Evolutionary conservation across 2,329 filamentous ascomycete species (phyloP), one percentile per base, ranked within the genome.

Genomic region (Penicillium fuscoglaucum): DNA sequence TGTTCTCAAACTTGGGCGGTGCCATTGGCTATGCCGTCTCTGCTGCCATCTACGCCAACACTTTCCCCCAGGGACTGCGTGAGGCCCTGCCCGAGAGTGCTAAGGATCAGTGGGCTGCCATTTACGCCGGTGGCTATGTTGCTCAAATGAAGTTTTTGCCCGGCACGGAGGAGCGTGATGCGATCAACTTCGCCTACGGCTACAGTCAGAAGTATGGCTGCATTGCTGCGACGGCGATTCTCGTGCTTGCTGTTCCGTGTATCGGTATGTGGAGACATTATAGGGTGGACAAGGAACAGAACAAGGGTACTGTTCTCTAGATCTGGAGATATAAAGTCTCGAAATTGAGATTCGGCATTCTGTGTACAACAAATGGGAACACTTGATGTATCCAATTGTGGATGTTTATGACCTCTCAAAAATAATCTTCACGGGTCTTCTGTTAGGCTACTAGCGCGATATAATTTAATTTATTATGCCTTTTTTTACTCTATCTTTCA

Each of bases 121-220:
- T 74, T 40, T 71, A 66, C 33, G 13, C 55, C 5, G 69, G 66
- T 21, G 70, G 70, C 0, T 72, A 66, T 39, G 39, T 63, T 10
- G 52, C 57, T 8, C 72, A 76, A 45, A 60, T 70, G 55, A 51
- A 47, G 2, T 76, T 71, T 41, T 61, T 69, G 0, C 50, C 70
- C 4, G 74, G 72, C 6, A 58, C 64, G 1, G 57, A 63, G 4
- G 56, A 61, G 1, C 69, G 74, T 26, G 62, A 70, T 6, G 75
- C 74, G 4, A 74, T 77, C 57, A 69, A 76, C 35, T 65, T 63
- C 43, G 73, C 75, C 17, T 78, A 72, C 68, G 72, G 67, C 0
- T 61, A 70, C 35, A 66, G 59, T n/a, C 67, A 71, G 62, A 70
- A 67, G 52, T 67, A 70, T n/a, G 62, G 59, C 19, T 64, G 60